Conservation (phyloP, 352 stramenopile genomes). For the Nothophytophthora sp. region DNA sequence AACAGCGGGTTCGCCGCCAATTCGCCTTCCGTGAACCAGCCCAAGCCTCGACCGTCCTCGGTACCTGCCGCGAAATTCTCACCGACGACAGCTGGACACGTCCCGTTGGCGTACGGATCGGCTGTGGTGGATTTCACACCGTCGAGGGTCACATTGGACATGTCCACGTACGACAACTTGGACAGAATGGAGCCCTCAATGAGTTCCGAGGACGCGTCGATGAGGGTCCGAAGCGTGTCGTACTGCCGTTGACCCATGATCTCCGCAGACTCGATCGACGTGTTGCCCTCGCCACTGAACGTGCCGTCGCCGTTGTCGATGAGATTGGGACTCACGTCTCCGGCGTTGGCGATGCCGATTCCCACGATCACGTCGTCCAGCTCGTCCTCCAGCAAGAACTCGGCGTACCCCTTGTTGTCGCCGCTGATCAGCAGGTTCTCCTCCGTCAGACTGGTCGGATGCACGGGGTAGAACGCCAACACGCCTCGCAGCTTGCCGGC, state of each 20-base stretch:
- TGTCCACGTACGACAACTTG: conserved; percentile 46
- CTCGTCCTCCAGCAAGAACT: conserved; percentile 45
- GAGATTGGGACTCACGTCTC: conserved; percentile 47
- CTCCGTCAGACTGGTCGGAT: conserved; percentile 74
- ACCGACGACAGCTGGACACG: conserved; percentile 41
- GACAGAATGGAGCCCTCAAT: conserved; percentile 21
- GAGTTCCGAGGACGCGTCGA: conserved; percentile 20
- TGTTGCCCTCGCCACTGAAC: conserved; percentile 34
- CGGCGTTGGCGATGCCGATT: conserved; percentile 51
- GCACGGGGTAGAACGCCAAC: conserved; percentile 70
- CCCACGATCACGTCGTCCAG: conserved; percentile 26
- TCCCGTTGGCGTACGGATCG: conserved; percentile 29
- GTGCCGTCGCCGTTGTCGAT: conserved; percentile 51
- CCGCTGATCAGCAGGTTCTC: conserved; percentile 71
- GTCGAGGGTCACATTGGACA: conserved; percentile 38
- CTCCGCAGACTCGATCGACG: conserved; percentile 39
- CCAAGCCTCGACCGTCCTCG: conserved; percentile 39
- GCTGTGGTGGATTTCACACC: conserved; percentile 6
- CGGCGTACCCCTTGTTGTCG: conserved; percentile 79
- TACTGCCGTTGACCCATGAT: conserved; percentile 48
- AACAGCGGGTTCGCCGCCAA: conserved; percentile 33
- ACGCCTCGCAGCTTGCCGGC: conserved; percentile 38
- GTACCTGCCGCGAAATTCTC: conserved; percentile 51
- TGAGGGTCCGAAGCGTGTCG: conserved; percentile 27
- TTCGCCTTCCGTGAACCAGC: conserved; percentile 29